These are phyloP conservation scores for Fusarium sp. DNA, from an alignment of 2,329 filamentous ascomycete genomes.

Conservation along the genomic window DNA sequence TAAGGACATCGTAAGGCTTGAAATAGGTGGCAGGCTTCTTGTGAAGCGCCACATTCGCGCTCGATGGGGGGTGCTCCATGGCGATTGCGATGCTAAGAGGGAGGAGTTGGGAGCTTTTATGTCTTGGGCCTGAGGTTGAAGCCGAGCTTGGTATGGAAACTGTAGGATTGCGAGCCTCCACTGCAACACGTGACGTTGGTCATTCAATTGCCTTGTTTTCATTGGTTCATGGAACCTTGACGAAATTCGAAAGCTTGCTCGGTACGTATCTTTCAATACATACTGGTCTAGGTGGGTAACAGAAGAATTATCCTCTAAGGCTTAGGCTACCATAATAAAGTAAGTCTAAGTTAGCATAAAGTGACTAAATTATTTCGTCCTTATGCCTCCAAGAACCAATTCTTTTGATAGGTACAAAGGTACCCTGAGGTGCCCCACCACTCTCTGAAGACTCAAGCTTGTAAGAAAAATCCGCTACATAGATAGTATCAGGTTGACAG, in stretches of 20 bases:
- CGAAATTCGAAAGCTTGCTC: conserved; percentile 7
- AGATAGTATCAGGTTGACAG: neutral
- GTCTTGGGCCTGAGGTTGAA: conserved; percentile 44
- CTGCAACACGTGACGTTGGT: conserved; percentile 51
- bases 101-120: conserved; percentile 43
- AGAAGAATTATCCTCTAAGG: too few relatives aligned
- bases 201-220: conserved; percentile 48
- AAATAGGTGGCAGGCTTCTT: conserved; percentile 57
- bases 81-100: conserved; percentile 36
- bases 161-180: conserved; percentile 41
- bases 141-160: conserved; percentile 40
- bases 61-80: conserved; percentile 51
- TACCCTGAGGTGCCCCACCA: too few relatives aligned
- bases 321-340: too few relatives aligned
- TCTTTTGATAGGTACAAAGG: too few relatives aligned
- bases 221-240: conserved; percentile 46
- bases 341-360: too few relatives aligned
- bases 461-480: conserved; percentile 37
- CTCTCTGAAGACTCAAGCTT: conserved; percentile 1
- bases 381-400: too few relatives aligned
- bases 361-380: too few relatives aligned
- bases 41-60: conserved; percentile 44
- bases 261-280: conserved; percentile 35
- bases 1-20: conserved; percentile 80
- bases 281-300: neutral